Evolutionary conservation across 495 filamentous ascomycete genomes (phyloP).

Genomic region (Hypoxylon intermedium): DNA sequence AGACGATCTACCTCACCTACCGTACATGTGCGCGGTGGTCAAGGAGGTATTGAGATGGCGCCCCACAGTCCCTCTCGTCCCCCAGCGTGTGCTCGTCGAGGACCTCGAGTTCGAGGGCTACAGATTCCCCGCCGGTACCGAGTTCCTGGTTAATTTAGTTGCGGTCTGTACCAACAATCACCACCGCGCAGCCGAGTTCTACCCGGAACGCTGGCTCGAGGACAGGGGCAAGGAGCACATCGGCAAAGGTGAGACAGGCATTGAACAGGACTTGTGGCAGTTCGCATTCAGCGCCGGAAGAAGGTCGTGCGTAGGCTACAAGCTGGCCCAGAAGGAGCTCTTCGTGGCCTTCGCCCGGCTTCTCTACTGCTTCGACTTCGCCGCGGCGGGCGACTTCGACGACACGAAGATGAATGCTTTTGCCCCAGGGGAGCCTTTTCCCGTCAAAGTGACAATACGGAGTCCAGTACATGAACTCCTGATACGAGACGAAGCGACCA

Average conservation of each 20-base stretch:
- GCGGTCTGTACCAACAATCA: constrained; percentile 36
- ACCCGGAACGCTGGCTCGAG: constrained; percentile 58
- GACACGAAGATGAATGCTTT: background rate
- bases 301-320: constrained; percentile 56
- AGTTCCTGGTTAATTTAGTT: constrained; percentile 48
- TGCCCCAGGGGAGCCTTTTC: background rate
- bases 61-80: constrained; percentile 48
- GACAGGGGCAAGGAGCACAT: constrained; percentile 42
- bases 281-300: constrained; percentile 51
- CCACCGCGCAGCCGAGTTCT: constrained; percentile 46
- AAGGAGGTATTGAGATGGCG: constrained; percentile 66
- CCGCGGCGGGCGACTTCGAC: constrained; percentile 3
- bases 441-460: background rate
- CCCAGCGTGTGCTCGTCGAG: constrained; percentile 44
- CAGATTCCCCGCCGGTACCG: constrained; percentile 54
- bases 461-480: background rate
- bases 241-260: constrained; percentile 26
- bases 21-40: constrained; percentile 57
- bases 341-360: constrained; percentile 55
- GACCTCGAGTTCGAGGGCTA: constrained; percentile 61
- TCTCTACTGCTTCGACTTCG: constrained; percentile 52
- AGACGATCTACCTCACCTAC: constrained; percentile 55
- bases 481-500: background rate
- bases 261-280: constrained; percentile 27
- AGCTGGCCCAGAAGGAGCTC: constrained; percentile 50